Percentiles rank a stretch among this genome's conserved stretches.
phyloP scores from a whole-genome alignment of 306 rosid genomes.

The Betula pendula region DNA sequence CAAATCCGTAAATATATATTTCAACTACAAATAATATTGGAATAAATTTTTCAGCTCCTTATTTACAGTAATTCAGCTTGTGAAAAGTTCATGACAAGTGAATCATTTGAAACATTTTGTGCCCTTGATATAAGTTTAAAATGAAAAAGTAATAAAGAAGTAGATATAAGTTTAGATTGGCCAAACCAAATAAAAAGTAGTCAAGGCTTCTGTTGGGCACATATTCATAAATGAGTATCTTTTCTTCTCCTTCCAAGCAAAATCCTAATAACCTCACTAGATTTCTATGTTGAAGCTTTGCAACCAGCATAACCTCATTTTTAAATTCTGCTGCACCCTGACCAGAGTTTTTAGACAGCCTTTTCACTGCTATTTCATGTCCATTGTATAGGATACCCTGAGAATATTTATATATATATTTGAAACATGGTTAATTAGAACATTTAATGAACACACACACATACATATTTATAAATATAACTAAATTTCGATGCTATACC shows the following conservation, averaged over 20 bases:
- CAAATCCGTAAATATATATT: too few species aligned
- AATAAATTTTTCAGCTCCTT: too few species aligned
- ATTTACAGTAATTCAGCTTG: too few species aligned
- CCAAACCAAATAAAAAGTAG: conserved; percentile 55
- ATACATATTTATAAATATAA: not conserved
- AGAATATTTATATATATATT: conserved; percentile 21
- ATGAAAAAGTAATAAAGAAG: not conserved
- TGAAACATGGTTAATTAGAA: not conserved
- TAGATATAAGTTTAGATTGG: conserved; percentile 2
- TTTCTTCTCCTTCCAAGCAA: conserved; percentile 54
- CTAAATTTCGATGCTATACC: conserved; percentile 29
- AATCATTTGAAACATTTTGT: not conserved
- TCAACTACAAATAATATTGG: too few species aligned
- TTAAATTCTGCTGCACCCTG: conserved; percentile 66
- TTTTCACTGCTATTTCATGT: conserved; percentile 65
- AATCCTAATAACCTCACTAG: conserved; percentile 64
- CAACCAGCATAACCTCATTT: conserved; percentile 62
- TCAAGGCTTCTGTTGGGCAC: conserved; percentile 68
- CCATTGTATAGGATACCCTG: conserved; percentile 58
- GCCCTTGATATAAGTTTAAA: too few species aligned
- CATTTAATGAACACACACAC: not conserved
- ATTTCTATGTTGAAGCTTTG: conserved; percentile 78
- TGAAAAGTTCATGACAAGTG: not conserved
- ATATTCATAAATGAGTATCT: conserved; percentile 63
- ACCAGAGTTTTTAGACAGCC: conserved; percentile 50